Conservation (phyloP, 1,139 yeast species). For the Diutina siamensis region DNA sequence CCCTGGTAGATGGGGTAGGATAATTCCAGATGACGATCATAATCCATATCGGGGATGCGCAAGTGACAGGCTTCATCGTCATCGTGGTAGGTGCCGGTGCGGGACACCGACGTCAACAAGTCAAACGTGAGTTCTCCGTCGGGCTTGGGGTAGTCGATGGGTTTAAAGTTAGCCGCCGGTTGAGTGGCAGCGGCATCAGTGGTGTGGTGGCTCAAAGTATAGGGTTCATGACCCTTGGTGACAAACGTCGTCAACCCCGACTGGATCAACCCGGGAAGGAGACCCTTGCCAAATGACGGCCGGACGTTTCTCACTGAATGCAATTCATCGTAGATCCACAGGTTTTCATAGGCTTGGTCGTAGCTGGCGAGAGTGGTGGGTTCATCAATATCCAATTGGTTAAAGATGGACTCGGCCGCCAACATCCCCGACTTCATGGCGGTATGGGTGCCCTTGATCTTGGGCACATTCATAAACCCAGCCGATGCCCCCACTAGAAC, state of each 20-base stretch:
- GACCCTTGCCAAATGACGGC: slow-evolving; percentile 77
- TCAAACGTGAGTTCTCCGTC: slow-evolving; percentile 88
- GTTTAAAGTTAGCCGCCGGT: slow-evolving; percentile 50
- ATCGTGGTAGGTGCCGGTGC: slow-evolving; percentile 94
- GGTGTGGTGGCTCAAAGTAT: slow-evolving; percentile 66
- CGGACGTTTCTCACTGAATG: slow-evolving; percentile 78
- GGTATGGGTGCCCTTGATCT: slow-evolving; percentile 95
- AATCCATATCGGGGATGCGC: slow-evolving; percentile 63
- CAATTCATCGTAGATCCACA: slow-evolving; percentile 83
- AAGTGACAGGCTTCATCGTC: slow-evolving; percentile 90
- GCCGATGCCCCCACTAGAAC: slow-evolving; percentile 90
- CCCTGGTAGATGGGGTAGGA: slow-evolving; percentile 75
- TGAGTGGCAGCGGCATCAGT: slow-evolving; percentile 67
- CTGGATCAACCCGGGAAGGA: slow-evolving; percentile 68
- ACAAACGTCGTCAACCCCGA: slow-evolving; percentile 80
- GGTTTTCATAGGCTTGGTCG: slow-evolving; percentile 51
- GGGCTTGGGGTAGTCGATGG: slow-evolving; percentile 87
- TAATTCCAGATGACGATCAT: slow-evolving; percentile 47
- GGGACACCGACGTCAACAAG: slow-evolving; percentile 78
- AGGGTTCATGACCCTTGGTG: slow-evolving; percentile 70
- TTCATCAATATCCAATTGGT: slow-evolving; percentile 27
- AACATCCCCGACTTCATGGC: slow-evolving; percentile 92
- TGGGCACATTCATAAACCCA: slow-evolving; percentile 94
- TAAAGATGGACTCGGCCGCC: slow-evolving; percentile 80
- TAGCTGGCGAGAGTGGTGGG: slow-evolving; percentile 45